Base-by-base conservation (phyloP, 73 alveolate species). In the Urostyla sp. region DNA sequence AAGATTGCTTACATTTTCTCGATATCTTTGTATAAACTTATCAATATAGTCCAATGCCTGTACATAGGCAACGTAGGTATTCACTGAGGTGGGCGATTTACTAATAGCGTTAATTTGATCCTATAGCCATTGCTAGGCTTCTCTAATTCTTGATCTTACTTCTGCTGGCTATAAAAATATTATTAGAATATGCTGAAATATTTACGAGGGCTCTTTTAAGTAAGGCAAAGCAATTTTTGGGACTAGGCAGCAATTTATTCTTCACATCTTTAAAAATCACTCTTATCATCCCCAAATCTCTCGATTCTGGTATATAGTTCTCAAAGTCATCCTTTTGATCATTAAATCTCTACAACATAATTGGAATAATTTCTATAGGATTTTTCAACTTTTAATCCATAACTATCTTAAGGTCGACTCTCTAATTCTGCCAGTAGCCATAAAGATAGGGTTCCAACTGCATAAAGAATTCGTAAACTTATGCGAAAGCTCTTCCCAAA, bases 251-350 rank as follows among this genome's bases (percentile, higher is more conserved):
- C 11, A 92, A 31, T 38, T 72, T 52, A 31, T 88, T 78, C 66
- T 76, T 74, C 31, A 92, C 56, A 15, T 83, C 87, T 20, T 46
- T 32, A 30, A 86, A 40, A 36, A 73, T 83, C 0, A 89, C 79
- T 72, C 91, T 85, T 23, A 88, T 63, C 61, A 88, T 23, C 0
- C 97, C 97, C 8, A 92, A 80, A 32, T 92, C 95, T 63, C 77
- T 85, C 7, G 35, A 35, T 21, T 37, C 73, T 0, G 93, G 93
- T 3, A 85, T 67, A 31, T 49, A 23, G 58, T 74, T 76, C 31
- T 75, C 89, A 46, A 75, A 75, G 46, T 73, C 59, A 18, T 31
- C 73, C 36, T 58, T 52, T 43, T 85, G 75, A 30, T 66, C 84
- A n/a, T 27, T 56, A 28, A 85, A 75, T 44, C 86, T 50, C n/a